phyloP scores from a whole-genome alignment of 2,329 filamentous ascomycete species.

The Lecanicillium sp. region DNA sequence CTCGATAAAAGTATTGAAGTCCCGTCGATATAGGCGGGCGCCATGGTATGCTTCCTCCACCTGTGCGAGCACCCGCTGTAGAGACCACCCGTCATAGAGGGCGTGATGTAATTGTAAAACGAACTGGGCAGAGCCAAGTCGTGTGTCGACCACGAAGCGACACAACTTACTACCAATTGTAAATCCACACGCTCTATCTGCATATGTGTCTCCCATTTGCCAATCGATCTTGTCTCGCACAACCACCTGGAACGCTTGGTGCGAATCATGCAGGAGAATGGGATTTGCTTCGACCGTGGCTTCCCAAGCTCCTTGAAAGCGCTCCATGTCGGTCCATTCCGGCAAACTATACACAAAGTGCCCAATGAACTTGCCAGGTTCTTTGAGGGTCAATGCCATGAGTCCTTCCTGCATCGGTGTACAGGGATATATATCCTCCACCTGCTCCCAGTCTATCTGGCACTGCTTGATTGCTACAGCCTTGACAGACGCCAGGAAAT shows the following conservation, averaged over 20 bases:
- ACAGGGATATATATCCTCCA: slow-evolving; percentile 27
- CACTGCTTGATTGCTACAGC: slow-evolving; percentile 15
- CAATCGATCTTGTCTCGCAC: not conserved
- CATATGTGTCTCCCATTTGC: no score
- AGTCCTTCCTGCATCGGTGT: slow-evolving; percentile 25
- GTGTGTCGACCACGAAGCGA: not conserved
- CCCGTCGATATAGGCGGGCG: no score
- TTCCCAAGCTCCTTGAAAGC: slow-evolving; percentile 13
- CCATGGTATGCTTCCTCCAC: slow-evolving; percentile 2
- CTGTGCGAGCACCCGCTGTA: slow-evolving; percentile 1
- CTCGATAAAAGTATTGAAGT: no score
- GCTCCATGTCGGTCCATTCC: slow-evolving; percentile 12
- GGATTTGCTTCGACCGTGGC: slow-evolving; percentile 1
- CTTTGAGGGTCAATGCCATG: slow-evolving; percentile 24
- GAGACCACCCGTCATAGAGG: slow-evolving; percentile 23
- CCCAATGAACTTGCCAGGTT: slow-evolving; percentile 6
- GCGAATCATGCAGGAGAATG: slow-evolving; percentile 4
- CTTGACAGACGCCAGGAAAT: slow-evolving; percentile 9
- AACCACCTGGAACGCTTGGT: slow-evolving; percentile 4
- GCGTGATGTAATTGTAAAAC: slow-evolving; percentile 23
- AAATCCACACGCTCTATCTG: slow-evolving; percentile 1
- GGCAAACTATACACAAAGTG: slow-evolving; percentile 1
- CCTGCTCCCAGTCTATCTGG: slow-evolving; percentile 8
- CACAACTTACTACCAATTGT: not conserved
- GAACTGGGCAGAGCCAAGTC: slow-evolving; percentile 12